Evolutionary conservation across 2,329 filamentous ascomycete genomes (phyloP), one percentile per base, ranked within the genome.

Genomic region (Arthrobotrys entomopaga): DNA sequence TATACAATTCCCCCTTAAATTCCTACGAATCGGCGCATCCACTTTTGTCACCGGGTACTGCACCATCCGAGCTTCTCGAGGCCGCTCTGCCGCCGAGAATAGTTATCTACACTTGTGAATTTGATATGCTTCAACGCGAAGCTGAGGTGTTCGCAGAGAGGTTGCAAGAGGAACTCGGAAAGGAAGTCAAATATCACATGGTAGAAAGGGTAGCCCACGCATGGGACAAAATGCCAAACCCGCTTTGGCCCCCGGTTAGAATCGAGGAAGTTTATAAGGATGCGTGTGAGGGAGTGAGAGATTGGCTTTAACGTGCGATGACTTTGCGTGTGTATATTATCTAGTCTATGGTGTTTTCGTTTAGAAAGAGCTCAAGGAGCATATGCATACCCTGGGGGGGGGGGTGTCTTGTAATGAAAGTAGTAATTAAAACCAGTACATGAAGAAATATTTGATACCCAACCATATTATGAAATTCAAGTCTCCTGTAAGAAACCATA

Each of bases 171-270:
- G 82, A 83, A 0, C 80, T 87, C 1, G 82, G 82, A 19, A 89
- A 89, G 81, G 83, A 83, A 3, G 85, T 90, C 0, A 82, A 83
- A 57, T 89, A 88, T 77, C 84, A 84, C n/a, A 85, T 88, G 81
- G 84, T 90, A 1, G 81, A 83, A 1, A 86, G 83, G 1, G 87
- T 88, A 19, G 83, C 84, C 24, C 88, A 90, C 78, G 88, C 85
- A 0, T 90, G 88, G 85, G 88, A 90, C 77, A 90, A 90, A 81
- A 85, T 85, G 24, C 87, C 88, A 0, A 89, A 88, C 78, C 70
- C 70, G 7, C 46, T 74, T 5, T 84, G 83, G 69, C 84, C 84
- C 22, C 84, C 84, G 1, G 81, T 82, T 0, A 84, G 84, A 26
- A 84, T 86, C 8, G 81, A 85, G 76, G 82, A 84, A 64, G 81